Evolutionary conservation across 768 basidiomycete genomes (phyloP).

Genomic region (Agaricus subrufescens): DNA sequence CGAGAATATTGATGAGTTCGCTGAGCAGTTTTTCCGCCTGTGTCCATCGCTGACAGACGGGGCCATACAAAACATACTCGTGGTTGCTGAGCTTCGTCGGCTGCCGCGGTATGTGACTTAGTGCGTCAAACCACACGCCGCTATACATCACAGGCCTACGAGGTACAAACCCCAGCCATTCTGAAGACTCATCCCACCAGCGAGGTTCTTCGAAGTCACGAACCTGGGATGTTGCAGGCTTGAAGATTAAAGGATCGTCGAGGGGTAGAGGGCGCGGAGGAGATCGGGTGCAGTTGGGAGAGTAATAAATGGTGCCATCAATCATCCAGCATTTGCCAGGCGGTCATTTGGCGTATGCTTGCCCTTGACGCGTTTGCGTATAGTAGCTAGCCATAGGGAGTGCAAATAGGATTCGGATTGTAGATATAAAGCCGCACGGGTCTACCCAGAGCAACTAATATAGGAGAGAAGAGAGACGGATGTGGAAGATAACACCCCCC

Average conservation of each 20-base stretch:
- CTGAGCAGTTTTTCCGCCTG: no score
- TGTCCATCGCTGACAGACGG: no score
- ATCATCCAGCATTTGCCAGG: background rate
- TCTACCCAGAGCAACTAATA: no score
- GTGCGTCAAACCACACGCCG: background rate
- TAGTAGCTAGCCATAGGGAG: no score
- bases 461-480: no score
- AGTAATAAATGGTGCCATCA: background rate
- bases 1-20: no score
- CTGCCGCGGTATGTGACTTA: no score
- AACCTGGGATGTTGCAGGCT: background rate
- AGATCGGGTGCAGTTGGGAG: background rate
- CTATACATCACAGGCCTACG: background rate
- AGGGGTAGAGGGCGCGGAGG: background rate
- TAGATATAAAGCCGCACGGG: no score
- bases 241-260: background rate
- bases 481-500: no score
- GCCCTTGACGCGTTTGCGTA: no score
- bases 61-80: background rate
- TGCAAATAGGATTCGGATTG: no score
- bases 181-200: background rate
- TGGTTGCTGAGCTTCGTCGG: background rate
- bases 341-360: background rate
- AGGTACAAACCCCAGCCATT: slow-evolving; percentile 1
- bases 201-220: background rate